Evolutionary conservation across 257 asterid species (phyloP).

Genomic region (Solanum gracilifrons): DNA sequence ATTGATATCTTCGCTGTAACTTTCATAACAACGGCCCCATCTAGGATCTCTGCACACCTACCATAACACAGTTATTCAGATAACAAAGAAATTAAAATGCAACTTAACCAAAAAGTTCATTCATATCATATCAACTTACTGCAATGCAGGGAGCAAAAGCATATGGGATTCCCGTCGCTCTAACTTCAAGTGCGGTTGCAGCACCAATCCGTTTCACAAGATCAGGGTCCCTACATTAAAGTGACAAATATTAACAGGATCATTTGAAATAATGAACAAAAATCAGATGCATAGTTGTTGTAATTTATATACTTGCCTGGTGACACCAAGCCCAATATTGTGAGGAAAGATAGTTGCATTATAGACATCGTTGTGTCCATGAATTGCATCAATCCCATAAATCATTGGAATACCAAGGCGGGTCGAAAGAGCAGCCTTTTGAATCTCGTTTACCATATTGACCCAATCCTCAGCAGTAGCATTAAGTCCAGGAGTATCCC

Average conservation of each 20-base stretch:
- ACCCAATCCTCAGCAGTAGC: constrained; percentile 28
- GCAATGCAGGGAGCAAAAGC: constrained; percentile 33
- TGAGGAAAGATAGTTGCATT: constrained; percentile 33
- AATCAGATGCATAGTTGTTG: background rate
- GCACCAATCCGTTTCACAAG: constrained; percentile 26
- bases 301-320: constrained; percentile 14
- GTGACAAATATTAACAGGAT: background rate
- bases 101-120: background rate
- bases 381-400: constrained; percentile 34
- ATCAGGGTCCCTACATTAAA: constrained; percentile 14
- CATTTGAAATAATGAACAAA: background rate
- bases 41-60: constrained; percentile 17
- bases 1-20: constrained; percentile 22
- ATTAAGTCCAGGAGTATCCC: constrained; percentile 19
- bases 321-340: constrained; percentile 32
- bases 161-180: constrained; percentile 33
- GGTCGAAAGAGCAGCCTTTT: constrained; percentile 19
- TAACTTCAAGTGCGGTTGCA: constrained; percentile 35
- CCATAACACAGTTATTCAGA: background rate
- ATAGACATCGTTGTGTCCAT: constrained; percentile 26
- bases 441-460: constrained; percentile 22
- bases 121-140: constrained; percentile 3
- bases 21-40: constrained; percentile 35
- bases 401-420: constrained; percentile 29
- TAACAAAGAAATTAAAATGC: background rate